Evolutionary conservation across 169 alveolate species (phyloP).

Genomic region (Plasmodium gallinaceum): DNA sequence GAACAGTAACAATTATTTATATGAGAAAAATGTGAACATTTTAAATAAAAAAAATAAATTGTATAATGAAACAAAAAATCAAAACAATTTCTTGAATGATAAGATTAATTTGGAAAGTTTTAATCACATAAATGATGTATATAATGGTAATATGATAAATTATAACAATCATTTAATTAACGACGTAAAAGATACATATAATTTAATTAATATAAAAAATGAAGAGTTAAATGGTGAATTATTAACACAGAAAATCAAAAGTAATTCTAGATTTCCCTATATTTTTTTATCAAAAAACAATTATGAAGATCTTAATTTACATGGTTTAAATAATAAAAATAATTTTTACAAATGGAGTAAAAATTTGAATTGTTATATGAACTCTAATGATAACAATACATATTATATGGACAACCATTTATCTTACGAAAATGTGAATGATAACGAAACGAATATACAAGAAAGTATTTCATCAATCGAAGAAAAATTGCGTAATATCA

Average conservation of each 20-base stretch:
- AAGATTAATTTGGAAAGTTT: too few relatives aligned
- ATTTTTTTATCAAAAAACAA: not conserved
- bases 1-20: too few relatives aligned
- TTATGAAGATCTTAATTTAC: not conserved
- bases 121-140: not conserved
- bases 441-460: constrained; percentile 30
- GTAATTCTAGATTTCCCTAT: not conserved
- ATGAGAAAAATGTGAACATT: too few relatives aligned
- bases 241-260: not conserved
- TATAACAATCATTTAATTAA: not conserved
- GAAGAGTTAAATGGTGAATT: not conserved
- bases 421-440: not conserved
- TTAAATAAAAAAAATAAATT: too few relatives aligned
- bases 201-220: not conserved
- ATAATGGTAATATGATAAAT: not conserved
- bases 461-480: constrained; percentile 29
- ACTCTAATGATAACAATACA: not conserved
- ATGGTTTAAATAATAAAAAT: not conserved
- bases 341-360: not conserved
- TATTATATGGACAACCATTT: not conserved
- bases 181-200: not conserved
- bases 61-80: too few relatives aligned
- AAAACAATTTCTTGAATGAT: too few relatives aligned
- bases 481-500: not conserved
- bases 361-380: not conserved